Percentiles rank a stretch among this genome's conserved stretches.
Conservation (phyloP, 495 filamentous ascomycete species). For the Xylaria venustula region DNA sequence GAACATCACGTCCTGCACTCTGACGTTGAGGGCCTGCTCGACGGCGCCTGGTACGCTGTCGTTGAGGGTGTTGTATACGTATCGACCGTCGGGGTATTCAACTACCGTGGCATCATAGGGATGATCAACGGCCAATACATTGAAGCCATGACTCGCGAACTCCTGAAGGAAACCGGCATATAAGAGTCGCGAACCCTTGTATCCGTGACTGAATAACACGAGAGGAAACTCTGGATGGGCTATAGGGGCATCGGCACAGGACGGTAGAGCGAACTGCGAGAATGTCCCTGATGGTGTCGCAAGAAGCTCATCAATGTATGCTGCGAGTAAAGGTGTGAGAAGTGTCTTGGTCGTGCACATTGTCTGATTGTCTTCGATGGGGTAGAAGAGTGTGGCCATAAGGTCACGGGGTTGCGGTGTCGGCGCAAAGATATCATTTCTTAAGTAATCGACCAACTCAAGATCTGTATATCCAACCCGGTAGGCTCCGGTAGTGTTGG, state of each 20-base stretch:
- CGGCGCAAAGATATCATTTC: conserved; percentile 28
- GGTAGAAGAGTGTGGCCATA: conserved; percentile 36
- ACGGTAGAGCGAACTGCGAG: conserved; percentile 7
- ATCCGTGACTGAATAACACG: conserved; percentile 41
- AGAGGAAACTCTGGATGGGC: conserved; percentile 19
- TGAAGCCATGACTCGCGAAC: conserved; percentile 49
- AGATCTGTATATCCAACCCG: conserved; percentile 21
- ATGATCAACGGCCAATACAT: conserved; percentile 49
- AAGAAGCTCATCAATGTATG: background rate
- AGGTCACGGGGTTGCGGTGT: conserved; percentile 22
- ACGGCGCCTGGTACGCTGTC: background rate
- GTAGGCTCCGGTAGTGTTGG: conserved; percentile 22
- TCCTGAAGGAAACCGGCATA: conserved; percentile 42
- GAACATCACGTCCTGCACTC: conserved; percentile 37
- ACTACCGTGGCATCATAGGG: conserved; percentile 49
- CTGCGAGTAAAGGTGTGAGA: background rate
- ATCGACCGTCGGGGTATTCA: conserved; percentile 47
- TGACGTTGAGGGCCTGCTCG: conserved; percentile 18
- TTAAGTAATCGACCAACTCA: conserved; percentile 27
- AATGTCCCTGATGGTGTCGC: conserved; percentile 6
- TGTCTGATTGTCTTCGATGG: conserved; percentile 19
- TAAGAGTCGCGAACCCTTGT: conserved; percentile 27
- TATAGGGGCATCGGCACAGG: conserved; percentile 9
- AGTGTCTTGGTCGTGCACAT: conserved; percentile 14
- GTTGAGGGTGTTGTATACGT: conserved; percentile 21